Conservation (phyloP, 2,329 filamentous ascomycete genomes). For the Calonectria hawksworthii region DNA sequence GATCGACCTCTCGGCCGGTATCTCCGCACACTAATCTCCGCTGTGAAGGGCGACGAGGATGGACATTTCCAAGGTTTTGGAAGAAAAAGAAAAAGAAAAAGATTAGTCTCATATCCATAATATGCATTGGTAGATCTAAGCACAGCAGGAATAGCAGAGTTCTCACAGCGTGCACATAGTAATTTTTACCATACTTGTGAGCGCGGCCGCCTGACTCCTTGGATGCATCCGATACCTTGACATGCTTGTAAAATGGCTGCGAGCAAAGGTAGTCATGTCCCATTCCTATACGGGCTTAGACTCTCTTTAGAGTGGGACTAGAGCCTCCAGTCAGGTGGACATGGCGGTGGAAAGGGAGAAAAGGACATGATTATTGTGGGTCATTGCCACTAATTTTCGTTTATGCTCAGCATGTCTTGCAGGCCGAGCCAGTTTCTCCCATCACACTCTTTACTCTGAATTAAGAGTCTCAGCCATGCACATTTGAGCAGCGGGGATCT, state of each 20-base stretch:
- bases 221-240: neutral
- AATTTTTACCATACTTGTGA: neutral
- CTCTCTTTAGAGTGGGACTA: neutral
- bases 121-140: neutral
- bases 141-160: neutral
- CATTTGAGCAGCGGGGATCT: neutral
- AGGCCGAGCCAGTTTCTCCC: neutral
- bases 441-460: neutral
- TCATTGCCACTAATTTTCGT: neutral
- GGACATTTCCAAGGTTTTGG: neutral
- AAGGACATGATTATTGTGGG: neutral
- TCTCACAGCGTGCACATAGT: neutral
- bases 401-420: neutral
- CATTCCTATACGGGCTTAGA: neutral
- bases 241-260: neutral
- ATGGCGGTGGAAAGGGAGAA: neutral
- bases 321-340: neutral
- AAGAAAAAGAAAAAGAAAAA: neutral
- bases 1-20: slow-evolving; percentile 5
- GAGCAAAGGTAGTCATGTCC: neutral
- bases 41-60: neutral
- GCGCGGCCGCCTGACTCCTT: neutral
- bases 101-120: neutral
- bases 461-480: neutral
- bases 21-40: neutral